Percentiles rank a stretch among this genome's conserved stretches.
phyloP scores from a whole-genome alignment of 371 early-diverging fungal species.

The Fennellomyces sp. region DNA sequence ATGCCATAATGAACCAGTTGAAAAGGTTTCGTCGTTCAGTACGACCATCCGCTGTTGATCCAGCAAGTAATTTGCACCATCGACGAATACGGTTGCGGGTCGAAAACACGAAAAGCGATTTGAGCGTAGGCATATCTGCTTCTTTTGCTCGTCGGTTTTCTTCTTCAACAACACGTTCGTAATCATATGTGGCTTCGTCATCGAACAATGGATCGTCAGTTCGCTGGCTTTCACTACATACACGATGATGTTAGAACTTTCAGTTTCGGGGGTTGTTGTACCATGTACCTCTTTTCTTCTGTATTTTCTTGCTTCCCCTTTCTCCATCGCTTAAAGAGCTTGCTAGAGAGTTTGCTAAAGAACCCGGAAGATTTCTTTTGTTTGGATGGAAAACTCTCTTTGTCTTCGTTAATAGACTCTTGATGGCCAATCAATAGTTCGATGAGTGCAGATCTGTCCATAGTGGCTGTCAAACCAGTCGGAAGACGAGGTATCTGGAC shows the following conservation, averaged over 20 bases:
- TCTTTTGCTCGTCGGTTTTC: slow-evolving; percentile 40
- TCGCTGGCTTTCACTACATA: neutral
- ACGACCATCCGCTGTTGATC: slow-evolving; percentile 35
- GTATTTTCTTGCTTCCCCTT: neutral
- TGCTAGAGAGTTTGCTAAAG: neutral
- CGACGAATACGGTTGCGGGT: slow-evolving; percentile 31
- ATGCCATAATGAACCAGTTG: slow-evolving; percentile 63
- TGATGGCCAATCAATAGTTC: slow-evolving; percentile 23
- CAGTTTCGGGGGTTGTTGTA: too few relatives aligned
- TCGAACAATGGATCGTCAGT: neutral
- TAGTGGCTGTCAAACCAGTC: slow-evolving; percentile 37
- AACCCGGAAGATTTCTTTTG: neutral
- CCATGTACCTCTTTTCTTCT: slow-evolving; percentile 4
- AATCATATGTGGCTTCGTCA: slow-evolving; percentile 29
- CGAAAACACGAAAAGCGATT: slow-evolving; percentile 43
- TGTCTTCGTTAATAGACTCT: neutral
- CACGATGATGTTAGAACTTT: neutral
- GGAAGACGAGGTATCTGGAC: slow-evolving; percentile 50
- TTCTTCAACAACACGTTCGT: slow-evolving; percentile 45
- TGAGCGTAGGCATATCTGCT: slow-evolving; percentile 21
- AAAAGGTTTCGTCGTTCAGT: slow-evolving; percentile 49
- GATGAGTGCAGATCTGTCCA: slow-evolving; percentile 37
- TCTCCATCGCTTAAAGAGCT: neutral
- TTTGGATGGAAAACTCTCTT: neutral
- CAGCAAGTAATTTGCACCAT: slow-evolving; percentile 42